Conservation (phyloP, 495 filamentous ascomycete genomes). For the Talaromyces ruber region DNA sequence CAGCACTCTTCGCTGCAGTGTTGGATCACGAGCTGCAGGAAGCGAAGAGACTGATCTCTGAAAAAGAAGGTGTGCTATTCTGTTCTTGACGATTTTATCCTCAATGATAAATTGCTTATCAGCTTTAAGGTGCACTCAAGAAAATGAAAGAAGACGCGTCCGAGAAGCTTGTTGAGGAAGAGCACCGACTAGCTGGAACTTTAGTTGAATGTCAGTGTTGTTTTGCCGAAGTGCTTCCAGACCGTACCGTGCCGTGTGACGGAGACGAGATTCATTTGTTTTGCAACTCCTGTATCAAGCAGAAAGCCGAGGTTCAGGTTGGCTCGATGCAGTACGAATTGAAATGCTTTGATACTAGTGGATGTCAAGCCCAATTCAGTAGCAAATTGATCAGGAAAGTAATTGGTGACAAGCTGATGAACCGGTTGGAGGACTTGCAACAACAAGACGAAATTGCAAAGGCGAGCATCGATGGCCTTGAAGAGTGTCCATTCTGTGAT, state of each 20-base stretch:
- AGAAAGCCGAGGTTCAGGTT: slow-evolving; percentile 56
- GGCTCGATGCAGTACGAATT: slow-evolving; percentile 55
- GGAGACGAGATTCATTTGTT: slow-evolving; percentile 52
- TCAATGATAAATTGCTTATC: neutral
- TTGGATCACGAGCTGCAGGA: slow-evolving; percentile 2
- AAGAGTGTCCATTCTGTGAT: slow-evolving; percentile 73
- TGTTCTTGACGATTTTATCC: neutral
- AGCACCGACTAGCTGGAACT: slow-evolving; percentile 23
- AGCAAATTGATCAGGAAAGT: slow-evolving; percentile 44
- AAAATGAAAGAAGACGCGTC: slow-evolving; percentile 36
- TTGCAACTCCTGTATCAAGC: slow-evolving; percentile 57
- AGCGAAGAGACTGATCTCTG: slow-evolving; percentile 6
- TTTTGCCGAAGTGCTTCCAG: slow-evolving; percentile 53
- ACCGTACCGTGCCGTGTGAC: slow-evolving; percentile 61
- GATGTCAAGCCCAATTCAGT: slow-evolving; percentile 42
- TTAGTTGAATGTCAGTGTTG: slow-evolving; percentile 64
- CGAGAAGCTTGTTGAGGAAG: slow-evolving; percentile 33
- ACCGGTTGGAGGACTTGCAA: slow-evolving; percentile 58
- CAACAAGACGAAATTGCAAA: slow-evolving; percentile 56
- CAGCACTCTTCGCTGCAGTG: neutral
- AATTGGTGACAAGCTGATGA: slow-evolving; percentile 45
- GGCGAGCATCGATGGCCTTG: slow-evolving; percentile 58
- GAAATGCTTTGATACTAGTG: slow-evolving; percentile 41
- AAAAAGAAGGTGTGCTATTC: slow-evolving; percentile 4
- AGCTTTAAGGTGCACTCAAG: slow-evolving; percentile 5